A percentile compares a stretch with the other conserved stretches of the same genome.
phyloP scores from a whole-genome alignment of 805 yeast genomes.

The Saturnispora zaruensis region DNA sequence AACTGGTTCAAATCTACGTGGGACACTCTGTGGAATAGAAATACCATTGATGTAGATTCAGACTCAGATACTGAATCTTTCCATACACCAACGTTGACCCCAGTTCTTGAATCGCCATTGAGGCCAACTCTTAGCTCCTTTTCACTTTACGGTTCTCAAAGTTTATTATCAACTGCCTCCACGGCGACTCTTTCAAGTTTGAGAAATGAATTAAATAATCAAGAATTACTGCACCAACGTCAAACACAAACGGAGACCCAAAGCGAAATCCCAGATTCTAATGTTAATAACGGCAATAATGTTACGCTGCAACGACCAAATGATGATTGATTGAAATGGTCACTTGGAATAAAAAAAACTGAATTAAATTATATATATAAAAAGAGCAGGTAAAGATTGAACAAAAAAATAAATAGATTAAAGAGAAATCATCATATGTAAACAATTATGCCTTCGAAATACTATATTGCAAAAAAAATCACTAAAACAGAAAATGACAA shows the following conservation, averaged over 20 bases:
- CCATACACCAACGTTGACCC: constrained; percentile 1
- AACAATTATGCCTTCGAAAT: background rate
- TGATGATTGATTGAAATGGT: background rate
- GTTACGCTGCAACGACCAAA: constrained; percentile 9
- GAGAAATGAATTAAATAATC: background rate
- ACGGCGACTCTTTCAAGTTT: background rate
- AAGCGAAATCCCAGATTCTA: background rate
- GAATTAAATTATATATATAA: background rate
- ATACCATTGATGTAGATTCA: background rate
- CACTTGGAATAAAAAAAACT: background rate
- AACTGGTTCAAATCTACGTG: constrained; percentile 23
- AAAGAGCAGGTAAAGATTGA: background rate
- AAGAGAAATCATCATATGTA: background rate
- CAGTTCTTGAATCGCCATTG: constrained; percentile 1
- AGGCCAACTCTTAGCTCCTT: constrained; percentile 14
- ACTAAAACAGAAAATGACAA: background rate
- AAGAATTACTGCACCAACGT: background rate
- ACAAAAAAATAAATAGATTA: background rate
- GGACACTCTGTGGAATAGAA: constrained; percentile 8
- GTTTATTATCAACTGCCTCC: constrained; percentile 5
- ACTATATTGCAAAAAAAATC: background rate
- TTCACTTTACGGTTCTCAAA: constrained; percentile 14
- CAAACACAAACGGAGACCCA: background rate
- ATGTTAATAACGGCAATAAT: constrained; percentile 13
- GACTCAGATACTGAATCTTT: constrained; percentile 8